Base-by-base conservation (phyloP, 179 eudicot genomes). In the Drosera spatulata region DNA sequence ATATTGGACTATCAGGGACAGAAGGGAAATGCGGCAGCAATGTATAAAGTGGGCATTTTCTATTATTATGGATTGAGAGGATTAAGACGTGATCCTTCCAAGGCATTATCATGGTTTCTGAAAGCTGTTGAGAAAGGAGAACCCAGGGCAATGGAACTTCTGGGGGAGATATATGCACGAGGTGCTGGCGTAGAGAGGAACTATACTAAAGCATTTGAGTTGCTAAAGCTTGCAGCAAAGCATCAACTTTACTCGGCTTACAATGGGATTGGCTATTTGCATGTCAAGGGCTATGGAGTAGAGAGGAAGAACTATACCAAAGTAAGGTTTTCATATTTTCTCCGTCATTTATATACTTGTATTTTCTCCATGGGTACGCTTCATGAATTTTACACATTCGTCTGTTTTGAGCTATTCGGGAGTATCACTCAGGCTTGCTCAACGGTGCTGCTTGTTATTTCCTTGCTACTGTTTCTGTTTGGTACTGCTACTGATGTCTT, bases 111-210 rank as follows among this genome's bases (percentile, higher is more conserved):
- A 15, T 93, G 99, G 99, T 86, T 93, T 72, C 58, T 65, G 55
- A 93, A 89, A 72, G 90, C 99, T 39, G 97, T 73, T 42, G 97
- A 93, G 58, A 93, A 82, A 71, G 97, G 94, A 51, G 99, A 93
- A 73, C 86, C 95, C 4, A 77, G 82, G 70, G 84, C 99, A 7
- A 93, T 93, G 99, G 99, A 93, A 66, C 86, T 84, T 75, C 83
- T 93, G 13, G 99, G 99, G 44, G 99, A 93, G 79, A 89, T 89
- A 15, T 84, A 86, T 81, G 88, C 83, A 9, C 78, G 94, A 70
- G 97, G 99, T 62, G 84, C 77, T 66, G 99, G 95, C 53, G 96
- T 89, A 60, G 85, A 84, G 62, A 77, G 84, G 63, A 89, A 93
- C 68, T 89, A 89, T 65, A 82, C 90, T 1, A 90, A 85, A 68